Conservation (phyloP, 768 basidiomycete genomes). For the Suillus variegatus region DNA sequence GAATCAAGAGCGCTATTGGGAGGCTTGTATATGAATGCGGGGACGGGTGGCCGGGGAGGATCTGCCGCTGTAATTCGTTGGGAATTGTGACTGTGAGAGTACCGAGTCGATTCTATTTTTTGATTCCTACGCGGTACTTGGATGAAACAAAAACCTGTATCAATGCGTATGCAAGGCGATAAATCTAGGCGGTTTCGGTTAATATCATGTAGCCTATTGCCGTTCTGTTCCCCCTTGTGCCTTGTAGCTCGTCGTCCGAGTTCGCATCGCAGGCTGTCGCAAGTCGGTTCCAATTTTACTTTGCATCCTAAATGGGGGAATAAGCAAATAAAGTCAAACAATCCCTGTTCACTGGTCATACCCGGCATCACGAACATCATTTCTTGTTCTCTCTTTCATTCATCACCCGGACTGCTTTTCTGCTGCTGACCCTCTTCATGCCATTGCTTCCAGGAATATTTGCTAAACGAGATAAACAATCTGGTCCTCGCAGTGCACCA, state of each 20-base stretch:
- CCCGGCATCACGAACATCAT: slow-evolving; percentile 12
- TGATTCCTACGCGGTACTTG: background rate
- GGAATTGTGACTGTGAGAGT: background rate
- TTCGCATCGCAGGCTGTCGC: too few species aligned
- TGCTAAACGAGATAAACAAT: slow-evolving; percentile 23
- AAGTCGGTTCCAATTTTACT: background rate
- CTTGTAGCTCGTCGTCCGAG: background rate
- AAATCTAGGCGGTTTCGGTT: background rate
- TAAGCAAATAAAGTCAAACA: background rate
- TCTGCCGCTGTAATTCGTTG: background rate
- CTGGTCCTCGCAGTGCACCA: slow-evolving; percentile 6
- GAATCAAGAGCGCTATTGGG: background rate
- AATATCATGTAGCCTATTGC: background rate
- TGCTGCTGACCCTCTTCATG: slow-evolving; percentile 22
- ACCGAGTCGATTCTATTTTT: background rate
- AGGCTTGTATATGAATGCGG: background rate
- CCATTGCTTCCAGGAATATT: slow-evolving; percentile 32
- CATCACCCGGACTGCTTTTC: slow-evolving; percentile 4
- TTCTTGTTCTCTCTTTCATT: slow-evolving; percentile 14
- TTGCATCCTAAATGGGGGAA: background rate
- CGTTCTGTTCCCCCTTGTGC: background rate
- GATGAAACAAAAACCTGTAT: background rate
- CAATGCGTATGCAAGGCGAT: background rate
- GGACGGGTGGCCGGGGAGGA: background rate
- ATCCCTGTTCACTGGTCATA: background rate